A percentile compares a stretch with the other conserved stretches of the same genome.
Conservation (phyloP, 2,329 filamentous ascomycete genomes). For the Madurella mycetomatis region DNA sequence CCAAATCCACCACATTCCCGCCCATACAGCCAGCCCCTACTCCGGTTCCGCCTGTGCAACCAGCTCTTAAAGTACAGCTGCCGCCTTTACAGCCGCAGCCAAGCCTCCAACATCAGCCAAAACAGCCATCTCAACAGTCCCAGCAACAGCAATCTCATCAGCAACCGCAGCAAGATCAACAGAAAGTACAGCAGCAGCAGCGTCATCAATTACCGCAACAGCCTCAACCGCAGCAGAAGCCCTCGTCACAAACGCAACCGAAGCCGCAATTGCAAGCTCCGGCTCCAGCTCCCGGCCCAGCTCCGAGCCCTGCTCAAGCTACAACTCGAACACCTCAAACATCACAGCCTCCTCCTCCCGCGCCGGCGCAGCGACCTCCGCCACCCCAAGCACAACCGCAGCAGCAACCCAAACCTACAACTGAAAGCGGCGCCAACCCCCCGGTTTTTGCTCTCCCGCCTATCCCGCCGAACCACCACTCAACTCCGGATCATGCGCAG, state of each 20-base stretch:
- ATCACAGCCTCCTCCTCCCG: background rate
- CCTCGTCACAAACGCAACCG: background rate
- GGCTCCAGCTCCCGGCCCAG: background rate
- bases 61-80: constrained; percentile 11
- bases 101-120: constrained; percentile 6
- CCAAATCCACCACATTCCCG: constrained; percentile 19
- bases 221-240: constrained; percentile 4
- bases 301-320: background rate
- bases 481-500: constrained; percentile 11
- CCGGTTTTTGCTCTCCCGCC: constrained; percentile 1
- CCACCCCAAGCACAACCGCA: background rate
- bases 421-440: background rate
- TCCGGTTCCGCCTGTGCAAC: constrained; percentile 11
- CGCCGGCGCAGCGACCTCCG: background rate
- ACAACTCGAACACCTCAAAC: background rate
- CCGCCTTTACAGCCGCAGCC: constrained; percentile 15
- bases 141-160: constrained; percentile 12
- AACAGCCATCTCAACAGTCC: constrained; percentile 9
- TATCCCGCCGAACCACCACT: constrained; percentile 14
- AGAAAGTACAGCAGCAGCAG: constrained; percentile 4
- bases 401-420: background rate
- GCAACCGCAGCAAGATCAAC: constrained; percentile 3
- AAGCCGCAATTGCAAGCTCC: background rate
- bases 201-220: constrained; percentile 4
- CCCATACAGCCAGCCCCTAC: constrained; percentile 25